These are phyloP conservation scores for Cyclotella distinguenda DNA, from an alignment of 108 stramenopile species.

Conservation along the genomic window DNA sequence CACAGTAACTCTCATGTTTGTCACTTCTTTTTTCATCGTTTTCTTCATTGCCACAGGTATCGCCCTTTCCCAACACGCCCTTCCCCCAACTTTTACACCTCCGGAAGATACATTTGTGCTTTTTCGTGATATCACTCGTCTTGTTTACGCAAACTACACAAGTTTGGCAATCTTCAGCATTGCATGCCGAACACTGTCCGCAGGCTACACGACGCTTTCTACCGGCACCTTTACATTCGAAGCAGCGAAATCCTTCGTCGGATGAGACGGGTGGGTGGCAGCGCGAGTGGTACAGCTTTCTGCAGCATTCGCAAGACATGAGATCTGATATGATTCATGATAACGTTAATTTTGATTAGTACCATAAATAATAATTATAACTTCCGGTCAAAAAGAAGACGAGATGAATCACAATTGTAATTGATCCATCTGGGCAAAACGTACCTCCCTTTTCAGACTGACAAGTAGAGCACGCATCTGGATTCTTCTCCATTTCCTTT, in stretches of 20 bases:
- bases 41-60: conserved; percentile 1
- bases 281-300: conserved; percentile 13
- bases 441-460: conserved; percentile 14
- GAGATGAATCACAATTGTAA: neutral
- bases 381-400: neutral
- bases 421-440: neutral
- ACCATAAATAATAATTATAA: neutral
- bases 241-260: conserved; percentile 16
- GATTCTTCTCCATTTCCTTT: conserved; percentile 17
- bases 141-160: conserved; percentile 25
- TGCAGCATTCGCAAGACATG: conserved; percentile 18
- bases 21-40: conserved; percentile 9
- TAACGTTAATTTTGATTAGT: neutral
- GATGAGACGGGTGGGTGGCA: conserved; percentile 12
- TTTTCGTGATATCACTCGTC: neutral
- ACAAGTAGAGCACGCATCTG: conserved; percentile 17
- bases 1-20: conserved; percentile 24
- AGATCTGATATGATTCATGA: conserved; percentile 11
- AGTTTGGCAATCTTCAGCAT: conserved; percentile 23
- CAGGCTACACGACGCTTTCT: conserved; percentile 33
- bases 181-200: conserved; percentile 30
- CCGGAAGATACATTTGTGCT: conserved; percentile 35
- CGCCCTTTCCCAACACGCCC: conserved; percentile 1
- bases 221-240: conserved; percentile 6
- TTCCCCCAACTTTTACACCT: conserved; percentile 32